Evolutionary conservation across 2,329 filamentous ascomycete species (phyloP), one percentile per base, ranked within the genome.

Genomic region (Cordyceps farinosa): DNA sequence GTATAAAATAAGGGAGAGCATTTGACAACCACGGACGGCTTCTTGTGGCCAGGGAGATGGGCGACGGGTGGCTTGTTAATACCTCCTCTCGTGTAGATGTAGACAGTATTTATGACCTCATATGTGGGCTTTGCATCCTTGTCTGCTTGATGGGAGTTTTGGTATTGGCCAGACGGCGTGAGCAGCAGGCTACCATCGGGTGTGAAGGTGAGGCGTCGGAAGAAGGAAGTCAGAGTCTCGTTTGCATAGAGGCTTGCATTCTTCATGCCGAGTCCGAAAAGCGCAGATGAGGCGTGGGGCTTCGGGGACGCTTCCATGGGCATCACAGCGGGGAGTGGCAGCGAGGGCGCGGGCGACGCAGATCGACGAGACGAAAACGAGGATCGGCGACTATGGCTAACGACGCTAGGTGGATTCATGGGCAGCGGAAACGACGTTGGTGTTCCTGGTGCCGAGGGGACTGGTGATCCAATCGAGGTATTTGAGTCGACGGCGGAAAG

Each of bases 51-150:
- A 0, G 95, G 95, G 7, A 99, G 83, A 76, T 98, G 95, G 7
- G 94, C 92, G 63, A 98, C 90, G 2, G 95, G 95, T 1, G 95
- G 92, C 74, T 96, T 97, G 78, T 97, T 98, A 72, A 99, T 92
- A 30, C 95, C 95, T 36, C 93, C 95, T 69, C 95, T 84, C 0
- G 94, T 97, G 76, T 99, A 99, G 61, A 99, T 95, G 76, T 99
- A 99, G 29, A 99, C 96, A 0, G 95, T 99, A 73, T 99, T 99
- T 70, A 90, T 92, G 58, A 97, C 84, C 68, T 99, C 94, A 69
- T 95, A 94, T 0, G 84, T 84, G 0, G 87, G 83, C 74, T 93
- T 96, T 2, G 82, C 78, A 66, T 92, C 90, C 55, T 85, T 84
- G 29, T 88, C 79, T 1, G 73, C 67, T 54, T 87, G 85, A 67